Percentiles rank a stretch among this genome's conserved stretches.
Conservation (phyloP, 805 yeast species). For the Candida silvicultrix region DNA sequence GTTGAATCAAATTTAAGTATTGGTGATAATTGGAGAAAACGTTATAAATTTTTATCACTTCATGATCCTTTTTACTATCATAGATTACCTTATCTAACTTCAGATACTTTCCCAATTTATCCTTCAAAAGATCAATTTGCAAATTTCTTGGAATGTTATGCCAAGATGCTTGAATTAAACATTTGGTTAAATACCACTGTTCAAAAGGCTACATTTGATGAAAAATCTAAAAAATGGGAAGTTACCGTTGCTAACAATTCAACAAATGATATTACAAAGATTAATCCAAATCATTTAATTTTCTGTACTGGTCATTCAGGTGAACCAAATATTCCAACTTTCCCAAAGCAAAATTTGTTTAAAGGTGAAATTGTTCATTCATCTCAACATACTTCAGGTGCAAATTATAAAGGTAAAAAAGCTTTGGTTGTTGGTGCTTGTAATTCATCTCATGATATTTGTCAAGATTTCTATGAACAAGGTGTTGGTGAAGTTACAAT, state of each 20-base stretch:
- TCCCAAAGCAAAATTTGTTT: slow-evolving; percentile 31
- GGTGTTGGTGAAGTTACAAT: slow-evolving; percentile 34
- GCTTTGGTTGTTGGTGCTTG: slow-evolving; percentile 41
- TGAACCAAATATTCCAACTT: slow-evolving; percentile 36
- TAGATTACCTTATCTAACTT: slow-evolving; percentile 33
- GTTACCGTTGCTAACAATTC: slow-evolving; percentile 26
- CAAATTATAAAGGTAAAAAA: slow-evolving; percentile 32
- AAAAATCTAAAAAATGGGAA: slow-evolving; percentile 24
- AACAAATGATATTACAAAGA: slow-evolving; percentile 18
- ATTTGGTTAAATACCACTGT: slow-evolving; percentile 29
- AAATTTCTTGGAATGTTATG: slow-evolving; percentile 36
- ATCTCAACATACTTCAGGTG: slow-evolving; percentile 35
- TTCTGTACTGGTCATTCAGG: slow-evolving; percentile 43
- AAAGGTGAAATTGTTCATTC: slow-evolving; percentile 36
- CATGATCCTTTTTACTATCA: slow-evolving; percentile 42
- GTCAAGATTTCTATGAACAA: slow-evolving; percentile 38
- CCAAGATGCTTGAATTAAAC: slow-evolving; percentile 33
- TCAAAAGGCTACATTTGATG: slow-evolving; percentile 26
- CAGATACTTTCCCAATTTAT: slow-evolving; percentile 35
- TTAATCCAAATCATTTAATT: slow-evolving; percentile 32
- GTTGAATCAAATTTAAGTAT: slow-evolving; percentile 30
- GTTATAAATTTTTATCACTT: slow-evolving; percentile 37
- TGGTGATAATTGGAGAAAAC: slow-evolving; percentile 42
- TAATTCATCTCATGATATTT: slow-evolving; percentile 40
- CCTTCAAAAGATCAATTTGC: slow-evolving; percentile 40